Conservation (phyloP, 2,329 filamentous ascomycete species). For the Colletotrichum sp. region DNA sequence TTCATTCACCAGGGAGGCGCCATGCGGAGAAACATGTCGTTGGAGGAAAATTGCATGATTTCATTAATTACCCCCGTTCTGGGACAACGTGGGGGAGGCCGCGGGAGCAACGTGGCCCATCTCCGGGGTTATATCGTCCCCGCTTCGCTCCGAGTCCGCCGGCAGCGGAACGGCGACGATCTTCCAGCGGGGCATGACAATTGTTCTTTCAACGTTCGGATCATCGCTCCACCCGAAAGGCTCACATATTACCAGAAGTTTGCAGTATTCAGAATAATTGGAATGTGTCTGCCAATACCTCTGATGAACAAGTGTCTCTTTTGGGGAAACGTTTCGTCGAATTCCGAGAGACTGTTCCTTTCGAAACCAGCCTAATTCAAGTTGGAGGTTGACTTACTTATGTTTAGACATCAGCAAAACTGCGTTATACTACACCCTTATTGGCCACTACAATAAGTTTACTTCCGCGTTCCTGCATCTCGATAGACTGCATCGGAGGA, state of each 20-base stretch:
- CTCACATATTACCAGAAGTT: background rate
- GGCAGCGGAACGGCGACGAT: background rate
- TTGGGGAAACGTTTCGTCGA: background rate
- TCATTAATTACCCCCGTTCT: background rate
- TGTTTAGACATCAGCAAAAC: background rate
- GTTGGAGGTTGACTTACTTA: background rate
- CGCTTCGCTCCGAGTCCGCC: background rate
- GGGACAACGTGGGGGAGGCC: background rate
- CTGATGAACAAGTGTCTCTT: background rate
- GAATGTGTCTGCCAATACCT: background rate
- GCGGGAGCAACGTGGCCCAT: background rate
- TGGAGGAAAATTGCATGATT: slow-evolving; percentile 11
- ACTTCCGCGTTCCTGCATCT: background rate
- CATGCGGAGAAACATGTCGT: slow-evolving; percentile 10
- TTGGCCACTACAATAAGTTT: background rate
- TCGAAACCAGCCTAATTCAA: background rate
- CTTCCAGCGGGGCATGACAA: background rate
- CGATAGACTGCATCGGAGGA: background rate
- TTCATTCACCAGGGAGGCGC: background rate
- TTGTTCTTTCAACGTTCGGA: background rate
- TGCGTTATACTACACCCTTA: background rate
- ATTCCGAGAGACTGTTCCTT: background rate
- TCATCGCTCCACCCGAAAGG: background rate
- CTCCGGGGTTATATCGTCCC: background rate
- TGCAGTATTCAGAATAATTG: background rate